A percentile compares a stretch with the other conserved stretches of the same genome.
phyloP scores from a whole-genome alignment of 2,329 filamentous ascomycete species.

The Xylariaceae sp. region DNA sequence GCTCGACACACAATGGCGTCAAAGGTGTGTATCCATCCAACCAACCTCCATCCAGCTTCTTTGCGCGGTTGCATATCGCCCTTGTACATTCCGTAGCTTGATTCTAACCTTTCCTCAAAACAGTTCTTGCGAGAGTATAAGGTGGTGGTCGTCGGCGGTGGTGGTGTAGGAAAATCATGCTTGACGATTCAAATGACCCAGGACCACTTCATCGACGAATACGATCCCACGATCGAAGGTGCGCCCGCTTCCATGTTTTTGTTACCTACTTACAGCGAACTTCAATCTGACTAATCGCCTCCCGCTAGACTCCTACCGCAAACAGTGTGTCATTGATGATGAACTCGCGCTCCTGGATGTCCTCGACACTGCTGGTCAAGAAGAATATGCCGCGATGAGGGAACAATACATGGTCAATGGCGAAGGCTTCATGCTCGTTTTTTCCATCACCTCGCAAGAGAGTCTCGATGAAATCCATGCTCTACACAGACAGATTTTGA shows the following conservation, averaged over 20 bases:
- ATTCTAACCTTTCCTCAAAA: conserved; percentile 1
- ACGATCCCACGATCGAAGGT: conserved; percentile 99
- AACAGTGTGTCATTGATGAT: conserved; percentile 98
- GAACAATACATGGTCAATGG: conserved; percentile 99
- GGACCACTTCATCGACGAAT: conserved; percentile 98
- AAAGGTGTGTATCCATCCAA: conserved; percentile 28
- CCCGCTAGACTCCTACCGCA: conserved; percentile 88
- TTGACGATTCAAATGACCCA: conserved; percentile 95
- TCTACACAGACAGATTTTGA: conserved; percentile 96
- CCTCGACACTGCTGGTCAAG: conserved; percentile 94
- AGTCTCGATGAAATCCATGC: conserved; percentile 98
- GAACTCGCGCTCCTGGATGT: conserved; percentile 97
- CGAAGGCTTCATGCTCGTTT: conserved; percentile 95
- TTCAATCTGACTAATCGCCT: conserved; percentile 14
- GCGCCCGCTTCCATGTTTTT: conserved; percentile 26
- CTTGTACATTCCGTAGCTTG: conserved; percentile 13
- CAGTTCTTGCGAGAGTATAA: conserved; percentile 91
- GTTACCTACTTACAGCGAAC: not conserved
- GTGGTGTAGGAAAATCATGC: conserved; percentile 98
- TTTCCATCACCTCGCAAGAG: conserved; percentile 96
- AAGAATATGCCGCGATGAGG: conserved; percentile 98
- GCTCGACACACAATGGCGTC: conserved; percentile 32
- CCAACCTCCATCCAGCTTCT: not conserved
- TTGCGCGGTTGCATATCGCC: conserved; percentile 1
- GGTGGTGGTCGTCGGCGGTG: conserved; percentile 93